Evolutionary conservation across 805 yeast genomes (phyloP).

Genomic region (Debaryomyces prosopidis): DNA sequence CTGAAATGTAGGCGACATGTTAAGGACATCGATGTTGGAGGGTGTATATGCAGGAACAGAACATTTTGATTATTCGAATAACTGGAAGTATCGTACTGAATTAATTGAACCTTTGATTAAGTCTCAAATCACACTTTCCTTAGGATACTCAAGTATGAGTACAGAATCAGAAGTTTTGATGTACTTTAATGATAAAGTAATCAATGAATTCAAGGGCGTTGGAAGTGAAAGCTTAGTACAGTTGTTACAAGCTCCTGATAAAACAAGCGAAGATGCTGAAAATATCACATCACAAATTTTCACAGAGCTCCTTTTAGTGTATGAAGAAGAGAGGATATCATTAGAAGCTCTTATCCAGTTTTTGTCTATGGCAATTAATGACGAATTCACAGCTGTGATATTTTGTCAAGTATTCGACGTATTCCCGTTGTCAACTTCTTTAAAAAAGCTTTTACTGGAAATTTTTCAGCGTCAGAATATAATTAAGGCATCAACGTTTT

Average conservation of each 20-base stretch:
- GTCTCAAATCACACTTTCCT: no score
- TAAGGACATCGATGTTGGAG: no score
- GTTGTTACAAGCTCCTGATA: conserved; percentile 26
- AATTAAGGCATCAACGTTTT: conserved; percentile 33
- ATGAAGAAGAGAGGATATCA: conserved; percentile 19
- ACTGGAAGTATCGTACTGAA: no score
- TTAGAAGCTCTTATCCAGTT: conserved; percentile 19
- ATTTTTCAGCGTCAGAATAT: conserved; percentile 23
- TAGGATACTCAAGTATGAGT: background rate
- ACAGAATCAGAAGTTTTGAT: conserved; percentile 7
- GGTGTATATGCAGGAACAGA: background rate
- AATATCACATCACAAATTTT: conserved; percentile 25
- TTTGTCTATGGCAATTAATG: conserved; percentile 26
- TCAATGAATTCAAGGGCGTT: conserved; percentile 28
- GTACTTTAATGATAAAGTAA: conserved; percentile 31
- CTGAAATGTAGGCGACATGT: no score
- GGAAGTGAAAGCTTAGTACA: conserved; percentile 36
- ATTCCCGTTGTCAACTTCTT: conserved; percentile 28
- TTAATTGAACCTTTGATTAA: no score
- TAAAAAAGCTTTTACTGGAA: conserved; percentile 21
- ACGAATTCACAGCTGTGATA: conserved; percentile 29
- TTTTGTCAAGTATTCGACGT: conserved; percentile 42
- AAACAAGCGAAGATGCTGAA: conserved; percentile 14
- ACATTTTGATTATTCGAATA: background rate
- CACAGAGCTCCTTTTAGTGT: conserved; percentile 32